Evolutionary conservation across 2,329 filamentous ascomycete species (phyloP), one percentile per base, ranked within the genome.

Genomic region (Phialophora tarda): DNA sequence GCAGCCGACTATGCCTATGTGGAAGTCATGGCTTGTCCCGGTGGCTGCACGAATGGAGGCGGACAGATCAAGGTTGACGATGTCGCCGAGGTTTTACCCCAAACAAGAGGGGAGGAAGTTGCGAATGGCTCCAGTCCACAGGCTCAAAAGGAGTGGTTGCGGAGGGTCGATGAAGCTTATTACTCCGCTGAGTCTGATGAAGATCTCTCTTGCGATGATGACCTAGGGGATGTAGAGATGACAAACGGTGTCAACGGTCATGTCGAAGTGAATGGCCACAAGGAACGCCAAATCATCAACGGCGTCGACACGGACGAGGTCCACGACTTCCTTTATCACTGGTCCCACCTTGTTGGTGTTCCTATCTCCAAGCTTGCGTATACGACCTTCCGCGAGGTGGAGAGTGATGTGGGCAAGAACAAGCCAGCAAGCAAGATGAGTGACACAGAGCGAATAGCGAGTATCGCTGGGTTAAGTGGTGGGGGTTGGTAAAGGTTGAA

Each of bases 11-110:
- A 93, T 77, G 86, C 90, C n/a, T 98, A 96, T 78, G 91, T 98
- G 30, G 95, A 99, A 79, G 95, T 99, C 65, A 99, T 99, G 95
- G 95, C 95, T 14, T 99, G 95, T 78, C 95, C 95, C 0, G 95
- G 95, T n/a, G 95, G 95, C 2, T 99, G 95, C 80, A 99, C 95
- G 62, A 99, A 99, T 74, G 95, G 95, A 1, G 95, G 95, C 44
- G 95, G 95, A 0, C 95, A 99, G 81, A 89, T 99, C 76, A 97
- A 97, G 75, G 87, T 92, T 28, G 91, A 92, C 61, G 95, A 98
- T 76, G 87, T 91, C 21, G 72, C 75, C 50, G 75, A 77, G 56
- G 71, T 68, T 17, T 67, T 73, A 32, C 68, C 54, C 57, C 68
- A 26, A 58, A 69, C 59, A 50, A 62, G 57, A 67, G 73, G 64